Evolutionary conservation across 2,329 filamentous ascomycete genomes (phyloP), one percentile per base, ranked within the genome.

Genomic region (Apiospora saccharicola): DNA sequence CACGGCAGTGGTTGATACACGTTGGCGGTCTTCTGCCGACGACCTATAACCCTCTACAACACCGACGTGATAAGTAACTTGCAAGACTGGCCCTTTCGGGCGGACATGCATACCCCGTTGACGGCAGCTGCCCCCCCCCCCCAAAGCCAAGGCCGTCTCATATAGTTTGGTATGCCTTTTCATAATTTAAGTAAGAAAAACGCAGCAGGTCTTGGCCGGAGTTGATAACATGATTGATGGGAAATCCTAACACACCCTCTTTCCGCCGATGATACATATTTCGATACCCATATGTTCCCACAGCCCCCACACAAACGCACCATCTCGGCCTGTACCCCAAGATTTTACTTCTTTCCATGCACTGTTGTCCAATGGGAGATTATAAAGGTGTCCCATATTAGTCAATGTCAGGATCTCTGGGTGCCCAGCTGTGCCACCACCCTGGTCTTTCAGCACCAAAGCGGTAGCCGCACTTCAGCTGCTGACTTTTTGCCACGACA

Each of bases 221-320:
- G 57, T 64, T 64, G 57, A 41, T 64, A 64, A 64, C 57, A 64
- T 64, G 57, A 64, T 64, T 64, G 57, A 64, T 41, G 57, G 57
- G 57, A 64, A 64, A 64, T 41, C 4, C 7, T n/a, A 16, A 41
- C 34, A 30, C 49, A 51, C 57, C 34, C 8, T 26, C 53, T 34
- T 34, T 64, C 30, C 41, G 30, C 30, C n/a, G 34, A 37, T 24
- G 34, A 64, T 64, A 64, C 19, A n/a, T 41, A n/a, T 41, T 41
- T 64, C 37, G 34, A 64, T 14, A 22, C 34, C 57, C 57, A 24
- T 64, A 13, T n/a, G 30, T 41, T n/a, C 34, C 19, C 57, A 64
- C 57, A 37, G 34, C 34, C 34, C 30, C 14, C 34, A 64, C 16
- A 37, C 30, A 2, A 37, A 41, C 53, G 5, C 53, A 64, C 30